phyloP scores from a whole-genome alignment of 1,284 basidiomycete species.

The Ustilago bromivora region DNA sequence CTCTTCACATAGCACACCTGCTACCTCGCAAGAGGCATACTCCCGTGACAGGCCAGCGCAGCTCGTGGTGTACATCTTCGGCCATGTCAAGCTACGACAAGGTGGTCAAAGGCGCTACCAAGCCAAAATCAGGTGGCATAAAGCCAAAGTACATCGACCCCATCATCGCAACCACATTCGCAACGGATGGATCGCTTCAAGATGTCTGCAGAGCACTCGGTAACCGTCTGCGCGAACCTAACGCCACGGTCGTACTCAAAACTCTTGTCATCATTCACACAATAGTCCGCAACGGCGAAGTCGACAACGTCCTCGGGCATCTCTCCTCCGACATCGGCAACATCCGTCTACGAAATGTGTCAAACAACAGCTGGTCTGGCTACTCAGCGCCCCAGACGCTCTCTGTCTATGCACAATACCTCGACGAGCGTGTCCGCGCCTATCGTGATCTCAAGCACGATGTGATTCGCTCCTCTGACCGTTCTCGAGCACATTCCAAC shows the following conservation, averaged over 20 bases:
- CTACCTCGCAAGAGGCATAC: too few relatives aligned
- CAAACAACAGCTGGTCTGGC: slow-evolving; percentile 43
- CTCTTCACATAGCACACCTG: not conserved
- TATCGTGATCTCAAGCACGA: slow-evolving; percentile 94
- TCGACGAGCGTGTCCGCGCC: slow-evolving; percentile 88
- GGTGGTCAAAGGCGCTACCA: slow-evolving; percentile 67
- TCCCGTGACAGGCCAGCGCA: too few relatives aligned
- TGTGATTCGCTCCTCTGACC: slow-evolving; percentile 86
- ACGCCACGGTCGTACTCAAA: slow-evolving; percentile 94
- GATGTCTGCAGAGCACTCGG: slow-evolving; percentile 90
- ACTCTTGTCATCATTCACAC: slow-evolving; percentile 93
- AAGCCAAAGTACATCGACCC: slow-evolving; percentile 73
- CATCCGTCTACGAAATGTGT: slow-evolving; percentile 81
- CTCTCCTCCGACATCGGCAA: slow-evolving; percentile 77
- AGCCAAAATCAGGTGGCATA: slow-evolving; percentile 65
- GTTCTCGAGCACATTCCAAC: slow-evolving; percentile 73
- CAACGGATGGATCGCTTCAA: slow-evolving; percentile 87
- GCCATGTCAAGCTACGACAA: slow-evolving; percentile 58
- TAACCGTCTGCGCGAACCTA: slow-evolving; percentile 86
- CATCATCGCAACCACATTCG: slow-evolving; percentile 93
- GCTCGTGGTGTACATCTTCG: not conserved
- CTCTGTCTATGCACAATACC: slow-evolving; percentile 86
- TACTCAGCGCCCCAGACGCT: slow-evolving; percentile 81
- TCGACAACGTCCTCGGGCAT: slow-evolving; percentile 87
- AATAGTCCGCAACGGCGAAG: slow-evolving; percentile 92